phyloP scores from a whole-genome alignment of 306 rosid genomes.

The Quercus glauca region DNA sequence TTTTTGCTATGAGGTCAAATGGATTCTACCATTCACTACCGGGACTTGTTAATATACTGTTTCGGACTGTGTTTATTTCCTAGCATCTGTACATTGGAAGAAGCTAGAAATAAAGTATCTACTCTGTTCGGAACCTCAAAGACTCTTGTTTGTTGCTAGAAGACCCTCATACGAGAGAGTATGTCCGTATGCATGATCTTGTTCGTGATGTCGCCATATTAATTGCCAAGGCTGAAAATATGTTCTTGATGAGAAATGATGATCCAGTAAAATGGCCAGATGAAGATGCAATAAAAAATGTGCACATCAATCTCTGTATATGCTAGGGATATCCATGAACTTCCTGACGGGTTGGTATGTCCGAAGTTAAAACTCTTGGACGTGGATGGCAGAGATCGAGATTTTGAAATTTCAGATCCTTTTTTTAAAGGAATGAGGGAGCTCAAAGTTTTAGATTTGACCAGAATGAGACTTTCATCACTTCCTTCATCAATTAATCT shows the following conservation, averaged over 20 bases:
- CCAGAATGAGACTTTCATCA: too few species aligned
- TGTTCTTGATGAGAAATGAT: not conserved
- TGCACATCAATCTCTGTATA: not conserved
- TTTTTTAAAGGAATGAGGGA: too few species aligned
- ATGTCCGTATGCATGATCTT: slow-evolving; percentile 25
- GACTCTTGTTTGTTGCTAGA: slow-evolving; percentile 13
- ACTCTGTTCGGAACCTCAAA: not conserved
- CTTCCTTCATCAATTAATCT: too few species aligned
- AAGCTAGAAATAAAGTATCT: not conserved
- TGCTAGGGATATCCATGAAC: not conserved
- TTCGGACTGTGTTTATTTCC: slow-evolving; percentile 1
- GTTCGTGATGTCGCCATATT: slow-evolving; percentile 21
- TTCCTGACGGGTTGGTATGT: not conserved
- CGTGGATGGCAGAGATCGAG: too few species aligned
- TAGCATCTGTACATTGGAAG: not conserved
- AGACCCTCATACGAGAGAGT: not conserved
- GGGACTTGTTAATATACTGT: not conserved
- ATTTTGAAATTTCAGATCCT: too few species aligned
- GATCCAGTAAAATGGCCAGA: not conserved
- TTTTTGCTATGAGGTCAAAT: not conserved
- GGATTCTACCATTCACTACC: too few species aligned
- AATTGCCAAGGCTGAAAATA: slow-evolving; percentile 8
- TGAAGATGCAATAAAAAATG: not conserved
- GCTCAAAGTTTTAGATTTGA: too few species aligned
- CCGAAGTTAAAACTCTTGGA: not conserved